phyloP scores from a whole-genome alignment of 768 basidiomycete genomes.

The Kwoniella newhampshirensis region DNA sequence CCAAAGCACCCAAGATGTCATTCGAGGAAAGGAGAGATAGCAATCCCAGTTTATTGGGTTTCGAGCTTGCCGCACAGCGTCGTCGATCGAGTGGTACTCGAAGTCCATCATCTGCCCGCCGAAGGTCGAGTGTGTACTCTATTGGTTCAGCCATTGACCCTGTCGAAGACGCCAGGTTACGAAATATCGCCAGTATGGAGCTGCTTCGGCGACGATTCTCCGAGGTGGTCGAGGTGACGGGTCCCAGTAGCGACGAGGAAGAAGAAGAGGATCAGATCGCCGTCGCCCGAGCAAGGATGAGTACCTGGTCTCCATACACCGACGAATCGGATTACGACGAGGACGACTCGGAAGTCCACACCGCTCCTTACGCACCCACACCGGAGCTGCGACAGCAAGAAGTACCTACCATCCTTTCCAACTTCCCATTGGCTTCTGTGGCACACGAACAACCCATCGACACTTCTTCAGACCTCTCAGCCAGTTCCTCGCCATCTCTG shows the following conservation, averaged over 20 bases:
- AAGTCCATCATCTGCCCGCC: conserved; percentile 13
- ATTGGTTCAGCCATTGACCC: conserved; percentile 27
- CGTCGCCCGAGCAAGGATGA: conserved; percentile 18
- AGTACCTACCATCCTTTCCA: conserved; percentile 27
- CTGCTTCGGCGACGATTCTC: conserved; percentile 38
- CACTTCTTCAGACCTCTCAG: conserved; percentile 6
- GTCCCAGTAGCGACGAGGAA: conserved; percentile 21
- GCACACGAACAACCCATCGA: conserved; percentile 13
- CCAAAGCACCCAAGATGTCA: conserved; percentile 6
- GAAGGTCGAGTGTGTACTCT: conserved; percentile 28
- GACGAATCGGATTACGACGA: conserved; percentile 14
- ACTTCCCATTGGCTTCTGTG: conserved; percentile 37
- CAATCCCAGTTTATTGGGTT: conserved; percentile 38
- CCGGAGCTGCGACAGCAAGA: conserved; percentile 22
- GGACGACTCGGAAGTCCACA: conserved; percentile 42
- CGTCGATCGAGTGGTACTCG: conserved; percentile 19
- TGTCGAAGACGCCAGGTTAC: conserved; percentile 32
- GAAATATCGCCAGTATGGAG: conserved; percentile 37
- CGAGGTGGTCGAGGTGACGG: conserved; percentile 46
- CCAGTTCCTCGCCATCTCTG: conserved; percentile 3
- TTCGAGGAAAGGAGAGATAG: conserved; percentile 24
- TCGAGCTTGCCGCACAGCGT: conserved; percentile 26
- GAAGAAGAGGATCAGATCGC: conserved; percentile 24
- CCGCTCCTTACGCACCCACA: conserved; percentile 36
- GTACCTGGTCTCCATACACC: conserved; percentile 34